Evolutionary conservation across 371 early-diverging fungal species (phyloP), one percentile per base, ranked within the genome.

Genomic region (Zychaea mexicana): DNA sequence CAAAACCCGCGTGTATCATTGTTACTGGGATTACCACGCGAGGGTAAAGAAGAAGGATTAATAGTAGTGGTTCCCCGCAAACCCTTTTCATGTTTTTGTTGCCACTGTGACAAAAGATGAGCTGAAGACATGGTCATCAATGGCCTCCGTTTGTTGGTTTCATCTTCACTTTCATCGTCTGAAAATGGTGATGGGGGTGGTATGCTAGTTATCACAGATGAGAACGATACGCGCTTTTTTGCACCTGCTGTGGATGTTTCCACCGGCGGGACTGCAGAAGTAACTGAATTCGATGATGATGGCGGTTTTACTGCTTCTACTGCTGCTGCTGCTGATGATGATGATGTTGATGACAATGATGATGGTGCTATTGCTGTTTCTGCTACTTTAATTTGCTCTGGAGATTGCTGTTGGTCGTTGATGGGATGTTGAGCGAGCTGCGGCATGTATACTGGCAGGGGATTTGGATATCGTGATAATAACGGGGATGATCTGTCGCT

Each of bases 191-290:
- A 60, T 4, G 60, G 52, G 21, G 60, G 52, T 22, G 63, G 63
- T 13, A 63, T 56, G 26, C 30, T 52, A 13, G 56, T 55, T 0
- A 63, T 22, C 3, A 55, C 42, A 22, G 42, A 55, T 3, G 63
- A 63, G 30, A 63, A 63, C 15, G 63, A 63, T 5, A 63, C 63
- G 8, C 54, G 54, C 17, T 63, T 63, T 61, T n/a, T 52, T 31
- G 21, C 2, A n/a, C 12, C 15, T 46, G 28, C 9, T 46, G 1
- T n/a, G n/a, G 46, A 3, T 46, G 21, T 19, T 46, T 46, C 15
- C 15, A 36, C 15, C n/a, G n/a, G n/a, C n/a, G n/a, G n/a, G n/a
- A n/a, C n/a, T n/a, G n/a, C n/a, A n/a, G n/a, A n/a, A n/a, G n/a
- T n/a, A n/a, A n/a, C n/a, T n/a, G n/a, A n/a, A n/a, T n/a, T n/a